phyloP scores from a whole-genome alignment of 495 filamentous ascomycete genomes.

The Astrocystis sublimbata region DNA sequence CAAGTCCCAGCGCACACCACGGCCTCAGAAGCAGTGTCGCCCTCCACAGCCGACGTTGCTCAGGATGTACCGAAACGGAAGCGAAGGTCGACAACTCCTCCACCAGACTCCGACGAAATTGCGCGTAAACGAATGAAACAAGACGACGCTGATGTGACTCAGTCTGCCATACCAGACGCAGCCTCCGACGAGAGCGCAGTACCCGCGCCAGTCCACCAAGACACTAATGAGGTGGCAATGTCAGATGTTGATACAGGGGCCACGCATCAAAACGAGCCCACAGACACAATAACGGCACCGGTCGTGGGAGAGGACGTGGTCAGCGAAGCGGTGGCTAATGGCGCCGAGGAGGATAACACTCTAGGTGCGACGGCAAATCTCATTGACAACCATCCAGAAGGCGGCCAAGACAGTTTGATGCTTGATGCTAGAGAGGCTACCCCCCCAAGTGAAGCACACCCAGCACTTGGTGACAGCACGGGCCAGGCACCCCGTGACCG shows the following conservation, averaged over 20 bases:
- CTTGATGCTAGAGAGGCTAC: conserved; percentile 24
- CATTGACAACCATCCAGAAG: conserved; percentile 3
- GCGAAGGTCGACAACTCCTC: conserved; percentile 69
- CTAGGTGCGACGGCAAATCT: neutral
- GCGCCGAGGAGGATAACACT: conserved; percentile 17
- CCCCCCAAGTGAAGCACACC: neutral
- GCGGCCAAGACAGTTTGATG: conserved; percentile 27
- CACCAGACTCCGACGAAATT: conserved; percentile 52
- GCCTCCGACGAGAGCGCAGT: conserved; percentile 3
- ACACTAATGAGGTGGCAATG: neutral
- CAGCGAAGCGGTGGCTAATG: conserved; percentile 7
- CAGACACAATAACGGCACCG: conserved; percentile 1
- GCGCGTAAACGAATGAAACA: conserved; percentile 45
- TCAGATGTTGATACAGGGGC: neutral
- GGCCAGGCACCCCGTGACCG: conserved; percentile 40
- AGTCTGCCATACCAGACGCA: neutral
- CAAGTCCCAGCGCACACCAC: conserved; percentile 11
- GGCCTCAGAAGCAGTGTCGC: conserved; percentile 20
- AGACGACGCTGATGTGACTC: conserved; percentile 21
- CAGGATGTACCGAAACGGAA: conserved; percentile 73
- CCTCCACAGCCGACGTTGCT: conserved; percentile 38
- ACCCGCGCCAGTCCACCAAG: neutral
- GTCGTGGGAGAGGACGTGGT: conserved; percentile 10
- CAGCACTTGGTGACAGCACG: conserved; percentile 6
- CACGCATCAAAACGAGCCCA: neutral